These are phyloP conservation scores for Debaryomyces maramus DNA, from an alignment of 805 yeast genomes.

Conservation along the genomic window DNA sequence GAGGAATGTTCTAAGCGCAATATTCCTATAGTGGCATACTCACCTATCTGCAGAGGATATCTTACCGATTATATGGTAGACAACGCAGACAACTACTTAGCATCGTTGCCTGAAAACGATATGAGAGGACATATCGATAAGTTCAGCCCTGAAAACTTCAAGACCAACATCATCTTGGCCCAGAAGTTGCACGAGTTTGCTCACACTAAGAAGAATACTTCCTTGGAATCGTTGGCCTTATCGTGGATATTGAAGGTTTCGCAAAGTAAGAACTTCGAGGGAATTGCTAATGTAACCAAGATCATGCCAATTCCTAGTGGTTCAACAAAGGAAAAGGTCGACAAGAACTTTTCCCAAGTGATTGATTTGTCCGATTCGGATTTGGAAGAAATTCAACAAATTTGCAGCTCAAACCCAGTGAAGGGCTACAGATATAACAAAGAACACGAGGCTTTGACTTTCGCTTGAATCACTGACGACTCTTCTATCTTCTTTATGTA, in stretches of 20 bases:
- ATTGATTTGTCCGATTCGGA: conserved; percentile 56
- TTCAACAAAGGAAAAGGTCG: conserved; percentile 56
- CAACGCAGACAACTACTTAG: conserved; percentile 25
- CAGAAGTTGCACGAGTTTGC: conserved; percentile 52
- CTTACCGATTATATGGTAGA: conserved; percentile 62
- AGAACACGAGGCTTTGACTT: conserved; percentile 8
- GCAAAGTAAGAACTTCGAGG: conserved; percentile 54
- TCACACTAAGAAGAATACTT: conserved; percentile 42
- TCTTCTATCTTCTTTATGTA: too few relatives aligned
- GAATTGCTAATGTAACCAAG: conserved; percentile 45
- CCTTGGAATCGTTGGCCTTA: conserved; percentile 55
- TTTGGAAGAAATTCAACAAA: conserved; percentile 50
- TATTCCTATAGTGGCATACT: conserved; percentile 74
- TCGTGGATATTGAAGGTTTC: conserved; percentile 59
- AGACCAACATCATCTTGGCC: conserved; percentile 52
- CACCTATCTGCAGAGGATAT: conserved; percentile 81
- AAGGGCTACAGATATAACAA: conserved; percentile 59
- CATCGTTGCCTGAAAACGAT: conserved; percentile 58
- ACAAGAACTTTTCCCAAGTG: conserved; percentile 53
- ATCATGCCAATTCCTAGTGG: conserved; percentile 84
- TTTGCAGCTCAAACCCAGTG: conserved; percentile 44
- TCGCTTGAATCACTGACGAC: conserved; percentile 6
- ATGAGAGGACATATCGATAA: conserved; percentile 52
- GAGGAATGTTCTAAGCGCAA: conserved; percentile 54
- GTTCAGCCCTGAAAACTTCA: conserved; percentile 57